Evolutionary conservation across 2,329 filamentous ascomycete genomes (phyloP), one percentile per base, ranked within the genome.

Genomic region (Neoscytalidium dimidiatum): DNA sequence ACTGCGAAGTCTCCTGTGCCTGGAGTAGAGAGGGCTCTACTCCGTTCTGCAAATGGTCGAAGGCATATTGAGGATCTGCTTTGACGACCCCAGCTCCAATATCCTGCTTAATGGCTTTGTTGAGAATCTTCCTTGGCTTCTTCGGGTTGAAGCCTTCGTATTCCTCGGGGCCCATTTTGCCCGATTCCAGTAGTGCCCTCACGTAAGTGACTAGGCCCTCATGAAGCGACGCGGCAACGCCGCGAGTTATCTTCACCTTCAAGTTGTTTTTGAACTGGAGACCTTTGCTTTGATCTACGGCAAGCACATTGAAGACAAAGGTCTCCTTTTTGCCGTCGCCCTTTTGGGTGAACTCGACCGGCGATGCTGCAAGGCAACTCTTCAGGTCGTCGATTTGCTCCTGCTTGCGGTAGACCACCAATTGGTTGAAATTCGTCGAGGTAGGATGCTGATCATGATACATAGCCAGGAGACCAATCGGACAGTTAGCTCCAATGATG

Each of bases 141-240:
- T 60, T 29, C 4, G 56, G 56, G 19, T 46, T 60, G 56, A 60
- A 60, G 11, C 56, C 56, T 43, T 60, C 56, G 17, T 60, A 60
- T 5, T 21, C 14, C 8, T 29, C 61, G 4, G 46, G 31, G 17
- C 7, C 26, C 28, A 52, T 21, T 13, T 31, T n/a, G 1, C 49
- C 33, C 8, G 49, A 31, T 26, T 56, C 44, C 21, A 60, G n/a
- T 11, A 19, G 41, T 19, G 4, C 17, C 28, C 11, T 28, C 26
- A 60, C 56, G 23, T 33, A 46, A 8, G 5, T 9, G 8, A 13
- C 3, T 11, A 60, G 17, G 3, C 26, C 56, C 21, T 28, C n/a
- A 2, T 17, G 23, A 23, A 60, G 41, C 21, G 29, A 4, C 17
- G n/a, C 21, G 9, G 17, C 19, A 26, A 33, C 14, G 7, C n/a